phyloP scores from a whole-genome alignment of 169 alveolate genomes.

The Eimeria acervulina region DNA sequence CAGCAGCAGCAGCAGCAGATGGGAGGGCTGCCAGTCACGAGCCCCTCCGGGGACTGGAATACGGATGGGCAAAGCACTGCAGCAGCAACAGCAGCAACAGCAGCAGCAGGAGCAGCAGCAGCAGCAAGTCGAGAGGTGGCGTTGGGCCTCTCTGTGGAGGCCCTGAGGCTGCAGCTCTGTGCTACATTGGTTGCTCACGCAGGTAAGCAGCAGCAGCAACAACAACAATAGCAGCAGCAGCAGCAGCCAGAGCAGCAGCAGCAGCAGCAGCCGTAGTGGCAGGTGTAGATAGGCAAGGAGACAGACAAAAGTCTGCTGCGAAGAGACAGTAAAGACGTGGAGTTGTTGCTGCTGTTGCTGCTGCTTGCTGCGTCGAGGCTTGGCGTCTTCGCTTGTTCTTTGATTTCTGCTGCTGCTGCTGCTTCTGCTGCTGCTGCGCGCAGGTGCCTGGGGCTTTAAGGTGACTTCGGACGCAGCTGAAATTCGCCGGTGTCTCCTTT shows the following conservation, averaged over 20 bases:
- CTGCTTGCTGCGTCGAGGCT: not conserved
- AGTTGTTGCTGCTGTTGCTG: not conserved
- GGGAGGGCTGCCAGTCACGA: not conserved
- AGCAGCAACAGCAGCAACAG: constrained; percentile 35
- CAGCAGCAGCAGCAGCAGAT: not conserved
- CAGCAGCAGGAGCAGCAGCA: constrained; percentile 67
- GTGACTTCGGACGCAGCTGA: constrained; percentile 30
- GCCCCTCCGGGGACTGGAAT: not conserved
- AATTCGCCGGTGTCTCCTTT: constrained; percentile 20
- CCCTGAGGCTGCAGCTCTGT: constrained; percentile 41
- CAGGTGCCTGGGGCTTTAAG: constrained; percentile 53
- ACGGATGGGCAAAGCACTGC: not conserved
- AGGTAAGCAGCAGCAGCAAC: constrained; percentile 34
- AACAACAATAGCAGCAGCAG: not conserved
- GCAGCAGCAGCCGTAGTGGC: not conserved
- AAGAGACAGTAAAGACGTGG: not conserved
- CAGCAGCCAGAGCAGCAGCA: not conserved
- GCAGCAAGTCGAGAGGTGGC: not conserved
- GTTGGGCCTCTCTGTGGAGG: not conserved
- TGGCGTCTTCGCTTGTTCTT: not conserved
- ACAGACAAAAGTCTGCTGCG: not conserved
- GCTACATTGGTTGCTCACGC: constrained; percentile 54
- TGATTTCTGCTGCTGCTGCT: constrained; percentile 14
- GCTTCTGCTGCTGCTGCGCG: constrained; percentile 64
- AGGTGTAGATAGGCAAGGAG: not conserved